Percentiles rank a stretch among this genome's conserved stretches.
Evolutionary conservation across 2,329 filamentous ascomycete genomes (phyloP).

Genomic region (Fusarium newnesense): DNA sequence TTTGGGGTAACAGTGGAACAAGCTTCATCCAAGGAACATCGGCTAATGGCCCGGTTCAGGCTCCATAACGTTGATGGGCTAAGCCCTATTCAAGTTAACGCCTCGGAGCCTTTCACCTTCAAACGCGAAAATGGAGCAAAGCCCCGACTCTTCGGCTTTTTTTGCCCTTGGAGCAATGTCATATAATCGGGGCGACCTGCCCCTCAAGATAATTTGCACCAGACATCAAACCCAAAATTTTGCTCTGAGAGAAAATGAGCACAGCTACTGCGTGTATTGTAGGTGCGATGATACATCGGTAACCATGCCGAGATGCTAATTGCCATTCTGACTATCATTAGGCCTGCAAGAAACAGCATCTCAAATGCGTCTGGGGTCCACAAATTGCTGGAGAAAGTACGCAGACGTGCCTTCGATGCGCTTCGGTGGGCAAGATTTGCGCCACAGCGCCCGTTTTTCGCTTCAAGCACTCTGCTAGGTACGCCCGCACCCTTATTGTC

Average conservation of each 20-base stretch:
- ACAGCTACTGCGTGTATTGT: constrained; percentile 2
- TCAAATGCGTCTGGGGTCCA: constrained; percentile 9
- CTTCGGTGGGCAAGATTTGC: constrained; percentile 2
- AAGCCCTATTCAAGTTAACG: neutral
- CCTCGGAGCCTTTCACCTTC: neutral
- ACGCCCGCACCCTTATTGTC: neutral
- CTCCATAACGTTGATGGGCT: rapidly evolving
- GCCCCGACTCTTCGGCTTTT: neutral
- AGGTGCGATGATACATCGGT: neutral
- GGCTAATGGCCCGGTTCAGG: neutral
- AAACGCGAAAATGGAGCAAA: neutral
- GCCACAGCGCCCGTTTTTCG: neutral
- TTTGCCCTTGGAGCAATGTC: neutral
- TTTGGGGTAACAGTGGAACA: neutral
- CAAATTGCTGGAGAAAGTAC: neutral
- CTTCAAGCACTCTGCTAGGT: constrained; percentile 10
- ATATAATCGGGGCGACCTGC: constrained; percentile 18
- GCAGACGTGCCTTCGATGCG: constrained; percentile 1
- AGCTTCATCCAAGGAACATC: neutral
- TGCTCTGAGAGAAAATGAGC: neutral
- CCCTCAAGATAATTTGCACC: neutral
- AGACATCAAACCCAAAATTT: too few relatives aligned
- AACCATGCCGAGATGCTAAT: neutral
- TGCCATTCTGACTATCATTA: neutral
- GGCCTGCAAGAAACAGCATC: constrained; percentile 4